A percentile compares a stretch with the other conserved stretches of the same genome.
phyloP scores from a whole-genome alignment of 2,329 filamentous ascomycete species.

The Neophaeococcomyces aloes region DNA sequence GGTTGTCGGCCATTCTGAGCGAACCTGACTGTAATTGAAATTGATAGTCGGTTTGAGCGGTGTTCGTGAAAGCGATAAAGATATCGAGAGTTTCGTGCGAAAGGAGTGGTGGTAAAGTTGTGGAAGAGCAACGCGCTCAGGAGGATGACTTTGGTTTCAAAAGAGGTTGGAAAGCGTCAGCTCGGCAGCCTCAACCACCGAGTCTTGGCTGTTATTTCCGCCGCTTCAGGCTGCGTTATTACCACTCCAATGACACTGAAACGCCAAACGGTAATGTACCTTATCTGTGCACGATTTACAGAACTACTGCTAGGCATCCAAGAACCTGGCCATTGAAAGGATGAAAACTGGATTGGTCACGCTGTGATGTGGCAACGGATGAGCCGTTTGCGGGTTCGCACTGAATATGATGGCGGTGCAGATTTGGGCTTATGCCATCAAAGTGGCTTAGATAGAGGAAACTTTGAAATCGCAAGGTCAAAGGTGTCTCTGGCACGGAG shows the following conservation, averaged over 20 bases:
- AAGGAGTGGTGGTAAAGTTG: background rate
- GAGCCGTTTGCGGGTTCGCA: background rate
- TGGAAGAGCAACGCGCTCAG: conserved; percentile 4
- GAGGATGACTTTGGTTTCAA: background rate
- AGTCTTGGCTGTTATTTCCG: conserved; percentile 6
- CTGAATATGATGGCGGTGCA: background rate
- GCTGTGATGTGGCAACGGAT: background rate
- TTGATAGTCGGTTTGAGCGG: background rate
- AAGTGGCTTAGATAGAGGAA: background rate
- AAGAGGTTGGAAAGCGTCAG: conserved; percentile 7
- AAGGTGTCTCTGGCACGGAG: background rate
- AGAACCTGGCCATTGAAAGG: background rate
- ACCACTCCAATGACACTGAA: too few relatives aligned
- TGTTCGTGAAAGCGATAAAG: background rate
- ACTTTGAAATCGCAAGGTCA: background rate
- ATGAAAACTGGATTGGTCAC: too few relatives aligned
- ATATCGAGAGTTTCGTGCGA: background rate
- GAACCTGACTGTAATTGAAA: background rate
- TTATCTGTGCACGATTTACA: background rate
- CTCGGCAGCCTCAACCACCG: conserved; percentile 1
- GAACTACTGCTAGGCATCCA: background rate
- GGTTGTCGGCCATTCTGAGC: conserved; percentile 43
- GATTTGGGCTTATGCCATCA: background rate
- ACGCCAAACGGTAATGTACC: too few relatives aligned
- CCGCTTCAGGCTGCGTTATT: background rate